A percentile compares a stretch with the other conserved stretches of the same genome.
Conservation (phyloP, 805 yeast species). For the Isabelozyma rhagii region DNA sequence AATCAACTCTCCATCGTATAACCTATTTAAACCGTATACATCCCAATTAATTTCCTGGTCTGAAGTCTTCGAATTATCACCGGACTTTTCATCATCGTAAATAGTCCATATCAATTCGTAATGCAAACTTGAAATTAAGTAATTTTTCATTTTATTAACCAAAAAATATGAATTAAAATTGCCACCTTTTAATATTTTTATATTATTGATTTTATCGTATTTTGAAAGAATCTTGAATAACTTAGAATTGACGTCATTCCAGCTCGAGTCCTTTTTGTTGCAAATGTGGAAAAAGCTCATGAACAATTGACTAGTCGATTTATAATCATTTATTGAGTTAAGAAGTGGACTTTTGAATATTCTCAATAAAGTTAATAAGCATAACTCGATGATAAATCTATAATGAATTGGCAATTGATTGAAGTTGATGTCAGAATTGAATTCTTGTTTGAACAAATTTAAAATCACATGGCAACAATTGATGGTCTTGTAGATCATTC, state of each 20-base stretch:
- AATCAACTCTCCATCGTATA: slow-evolving; percentile 2
- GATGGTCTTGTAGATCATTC: slow-evolving; percentile 22
- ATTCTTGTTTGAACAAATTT: slow-evolving; percentile 15
- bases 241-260: slow-evolving; percentile 21
- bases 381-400: slow-evolving; percentile 35
- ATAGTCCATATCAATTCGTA: slow-evolving; percentile 41
- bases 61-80: slow-evolving; percentile 5
- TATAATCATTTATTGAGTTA: slow-evolving; percentile 20
- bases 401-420: slow-evolving; percentile 39
- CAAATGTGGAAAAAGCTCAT: slow-evolving; percentile 16
- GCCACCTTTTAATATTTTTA: slow-evolving; percentile 4
- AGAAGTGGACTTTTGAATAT: slow-evolving; percentile 30
- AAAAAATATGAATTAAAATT: slow-evolving; percentile 20
- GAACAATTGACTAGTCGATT: slow-evolving; percentile 20
- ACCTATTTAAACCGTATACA: slow-evolving; percentile 23
- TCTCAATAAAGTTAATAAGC: slow-evolving; percentile 26
- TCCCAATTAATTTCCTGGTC: slow-evolving; percentile 20
- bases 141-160: slow-evolving; percentile 30
- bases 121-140: slow-evolving; percentile 31
- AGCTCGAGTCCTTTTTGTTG: slow-evolving; percentile 12
- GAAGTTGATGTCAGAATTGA: slow-evolving; percentile 11
- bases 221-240: slow-evolving; percentile 20
- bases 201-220: slow-evolving; percentile 14
- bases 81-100: slow-evolving; percentile 19
- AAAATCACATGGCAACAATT: slow-evolving; percentile 26